These are phyloP conservation scores for Termitomyces sp. DNA, from an alignment of 768 basidiomycete species.

Conservation along the genomic window DNA sequence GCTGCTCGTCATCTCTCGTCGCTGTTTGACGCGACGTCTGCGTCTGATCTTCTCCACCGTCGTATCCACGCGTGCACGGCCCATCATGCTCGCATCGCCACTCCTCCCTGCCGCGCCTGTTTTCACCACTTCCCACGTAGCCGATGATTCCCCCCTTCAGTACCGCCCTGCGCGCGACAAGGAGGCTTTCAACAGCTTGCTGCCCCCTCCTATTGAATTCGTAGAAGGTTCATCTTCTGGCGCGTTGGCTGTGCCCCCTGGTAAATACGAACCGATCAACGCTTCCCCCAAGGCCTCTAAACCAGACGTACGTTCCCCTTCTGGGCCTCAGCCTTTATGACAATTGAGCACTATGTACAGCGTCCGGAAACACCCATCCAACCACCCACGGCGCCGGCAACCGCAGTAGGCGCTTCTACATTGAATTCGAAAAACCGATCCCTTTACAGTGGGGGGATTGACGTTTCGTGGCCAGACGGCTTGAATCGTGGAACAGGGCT, in stretches of 20 bases:
- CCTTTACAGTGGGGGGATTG: slow-evolving; percentile 52
- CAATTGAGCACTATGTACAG: slow-evolving; percentile 9
- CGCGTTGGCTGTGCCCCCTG: slow-evolving; percentile 63
- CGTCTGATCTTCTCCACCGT: background rate
- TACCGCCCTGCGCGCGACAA: slow-evolving; percentile 68
- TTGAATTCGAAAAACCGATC: slow-evolving; percentile 30
- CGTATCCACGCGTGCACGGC: background rate
- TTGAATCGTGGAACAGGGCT: slow-evolving; percentile 58
- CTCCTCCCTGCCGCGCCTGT: slow-evolving; percentile 47
- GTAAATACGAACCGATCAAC: slow-evolving; percentile 82
- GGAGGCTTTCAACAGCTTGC: slow-evolving; percentile 73
- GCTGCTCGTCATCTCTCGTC: slow-evolving; percentile 4
- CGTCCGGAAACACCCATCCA: slow-evolving; percentile 14
- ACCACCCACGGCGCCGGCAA: slow-evolving; percentile 15
- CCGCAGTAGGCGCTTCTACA: slow-evolving; percentile 17
- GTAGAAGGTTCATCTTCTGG: slow-evolving; percentile 83
- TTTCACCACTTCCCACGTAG: slow-evolving; percentile 45
- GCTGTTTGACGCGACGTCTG: slow-evolving; percentile 7
- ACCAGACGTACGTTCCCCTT: slow-evolving; percentile 39
- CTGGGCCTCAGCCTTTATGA: background rate
- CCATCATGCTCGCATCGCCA: slow-evolving; percentile 66
- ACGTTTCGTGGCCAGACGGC: slow-evolving; percentile 57
- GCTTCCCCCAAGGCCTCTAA: slow-evolving; percentile 51
- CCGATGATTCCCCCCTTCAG: slow-evolving; percentile 47
- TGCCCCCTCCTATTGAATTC: slow-evolving; percentile 80